Percentiles rank a stretch among this genome's conserved stretches.
These are phyloP conservation scores for Eimeria acervulina DNA, from an alignment of 169 alveolate genomes.

Conservation along the genomic window DNA sequence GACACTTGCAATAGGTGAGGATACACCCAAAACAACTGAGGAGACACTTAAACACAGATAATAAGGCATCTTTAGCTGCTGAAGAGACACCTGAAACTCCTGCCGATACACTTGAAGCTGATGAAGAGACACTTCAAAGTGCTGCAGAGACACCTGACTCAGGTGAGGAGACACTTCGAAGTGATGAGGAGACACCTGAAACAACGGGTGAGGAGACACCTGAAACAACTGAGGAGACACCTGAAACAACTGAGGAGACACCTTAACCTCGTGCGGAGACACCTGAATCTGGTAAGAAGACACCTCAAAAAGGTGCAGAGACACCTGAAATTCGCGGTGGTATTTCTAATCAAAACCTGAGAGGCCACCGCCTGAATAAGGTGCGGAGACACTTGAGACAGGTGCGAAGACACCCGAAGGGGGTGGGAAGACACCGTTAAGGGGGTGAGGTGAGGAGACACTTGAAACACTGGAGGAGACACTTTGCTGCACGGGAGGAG, in stretches of 20 bases:
- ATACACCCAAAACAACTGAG: too few species aligned
- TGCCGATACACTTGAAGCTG: too few species aligned
- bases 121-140: too few species aligned
- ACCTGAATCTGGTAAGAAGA: background rate
- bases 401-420: slow-evolving; percentile 21
- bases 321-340: background rate
- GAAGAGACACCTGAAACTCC: too few species aligned
- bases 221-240: background rate
- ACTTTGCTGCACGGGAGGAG: background rate
- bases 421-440: background rate
- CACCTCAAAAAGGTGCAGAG: background rate
- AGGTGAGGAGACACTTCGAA: background rate
- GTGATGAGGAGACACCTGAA: background rate
- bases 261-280: background rate
- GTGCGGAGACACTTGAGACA: background rate
- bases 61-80: too few species aligned
- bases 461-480: background rate
- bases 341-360: too few species aligned
- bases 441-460: background rate
- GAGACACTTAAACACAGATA: too few species aligned
- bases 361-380: too few species aligned
- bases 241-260: background rate
- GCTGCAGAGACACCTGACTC: background rate
- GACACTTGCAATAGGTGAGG: too few species aligned
- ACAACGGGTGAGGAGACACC: background rate